Conservation (phyloP, 495 filamentous ascomycete genomes). For the Penicillium angulare region DNA sequence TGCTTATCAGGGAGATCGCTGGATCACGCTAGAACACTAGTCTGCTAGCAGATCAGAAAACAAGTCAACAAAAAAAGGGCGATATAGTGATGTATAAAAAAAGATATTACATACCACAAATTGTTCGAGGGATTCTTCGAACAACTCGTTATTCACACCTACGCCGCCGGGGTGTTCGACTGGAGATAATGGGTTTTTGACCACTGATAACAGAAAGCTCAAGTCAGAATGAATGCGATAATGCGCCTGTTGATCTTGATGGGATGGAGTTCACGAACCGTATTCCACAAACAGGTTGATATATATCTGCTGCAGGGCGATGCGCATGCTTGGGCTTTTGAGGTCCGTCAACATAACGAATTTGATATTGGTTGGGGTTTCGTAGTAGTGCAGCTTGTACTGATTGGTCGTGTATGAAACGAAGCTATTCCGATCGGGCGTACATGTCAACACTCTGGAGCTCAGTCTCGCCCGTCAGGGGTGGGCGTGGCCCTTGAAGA, state of each 20-base stretch:
- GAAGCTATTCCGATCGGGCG: slow-evolving; percentile 61
- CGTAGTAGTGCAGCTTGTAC: slow-evolving; percentile 99
- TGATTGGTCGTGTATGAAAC: slow-evolving; percentile 85
- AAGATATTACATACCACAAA: slow-evolving; percentile 57
- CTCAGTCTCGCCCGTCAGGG: background rate
- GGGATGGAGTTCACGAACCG: slow-evolving; percentile 48
- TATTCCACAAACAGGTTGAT: slow-evolving; percentile 97
- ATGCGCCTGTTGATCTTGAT: no score
- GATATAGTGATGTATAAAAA: slow-evolving; percentile 1
- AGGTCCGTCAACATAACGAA: slow-evolving; percentile 96
- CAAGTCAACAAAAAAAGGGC: slow-evolving; percentile 11
- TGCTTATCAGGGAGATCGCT: background rate
- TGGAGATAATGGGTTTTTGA: slow-evolving; percentile 91
- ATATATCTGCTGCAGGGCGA: slow-evolving; percentile 96
- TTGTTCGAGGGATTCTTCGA: slow-evolving; percentile 86
- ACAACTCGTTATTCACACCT: slow-evolving; percentile 91
- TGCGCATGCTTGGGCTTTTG: slow-evolving; percentile 82
- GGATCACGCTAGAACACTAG: slow-evolving; percentile 35
- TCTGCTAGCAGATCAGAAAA: slow-evolving; percentile 33
- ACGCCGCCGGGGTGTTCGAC: slow-evolving; percentile 83
- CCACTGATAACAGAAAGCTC: slow-evolving; percentile 52
- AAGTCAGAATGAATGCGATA: slow-evolving; percentile 6
- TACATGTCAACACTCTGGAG: no score
- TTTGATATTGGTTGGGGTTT: slow-evolving; percentile 91
- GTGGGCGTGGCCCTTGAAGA: no score